Base-by-base conservation (phyloP, 176 grass and related monocot species). In the maize (Zea mays) region DNA sequence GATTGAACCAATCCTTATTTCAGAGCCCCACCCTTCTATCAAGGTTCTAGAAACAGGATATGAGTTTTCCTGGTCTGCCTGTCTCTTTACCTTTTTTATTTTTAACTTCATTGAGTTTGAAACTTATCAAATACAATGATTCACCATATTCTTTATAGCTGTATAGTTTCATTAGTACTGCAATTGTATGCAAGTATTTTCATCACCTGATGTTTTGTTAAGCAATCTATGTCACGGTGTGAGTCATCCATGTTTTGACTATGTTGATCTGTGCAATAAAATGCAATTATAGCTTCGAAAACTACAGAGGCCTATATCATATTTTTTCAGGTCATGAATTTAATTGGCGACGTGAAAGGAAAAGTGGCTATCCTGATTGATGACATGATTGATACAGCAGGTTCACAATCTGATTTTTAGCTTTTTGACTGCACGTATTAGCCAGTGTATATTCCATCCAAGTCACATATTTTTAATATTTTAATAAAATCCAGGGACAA, bases 381-480 rank as follows among this genome's bases (percentile, higher is more conserved):
- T 76, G 96, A 99, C 72, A 99, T 99, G 96, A 99, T 99, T 65
- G 96, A 99, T 79, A 99, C 96, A 85, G 96, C 96, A 57, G 96
- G 96, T 90, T 80, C 47, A 44, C 43, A 37, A 74, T 67, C 14
- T 85, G 33, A 76, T 86, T 78, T 54, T 37, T 49, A 38, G 5
- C 16, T 72, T 39, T 39, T 73, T 6, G 16, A 5, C 61, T 51
- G n/a, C 10, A 55, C 14, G 33, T 55, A 33, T 16, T 77, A 78
- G 42, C 3, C 33, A 49, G 15, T 57, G 16, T 60, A 8, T 64
- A 8, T 64, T 63, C 15, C 39, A 70, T 48, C 2, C 16, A 36
- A 15, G 51, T 77, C 63, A 85, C 55, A 20, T 38, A 56, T 34
- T 63, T 72, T 57, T 10, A 63, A 68, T 56, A 0, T 77, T 72